Conservation (phyloP, 2,329 filamentous ascomycete species). For the Fusarium solani-melongenae region DNA sequence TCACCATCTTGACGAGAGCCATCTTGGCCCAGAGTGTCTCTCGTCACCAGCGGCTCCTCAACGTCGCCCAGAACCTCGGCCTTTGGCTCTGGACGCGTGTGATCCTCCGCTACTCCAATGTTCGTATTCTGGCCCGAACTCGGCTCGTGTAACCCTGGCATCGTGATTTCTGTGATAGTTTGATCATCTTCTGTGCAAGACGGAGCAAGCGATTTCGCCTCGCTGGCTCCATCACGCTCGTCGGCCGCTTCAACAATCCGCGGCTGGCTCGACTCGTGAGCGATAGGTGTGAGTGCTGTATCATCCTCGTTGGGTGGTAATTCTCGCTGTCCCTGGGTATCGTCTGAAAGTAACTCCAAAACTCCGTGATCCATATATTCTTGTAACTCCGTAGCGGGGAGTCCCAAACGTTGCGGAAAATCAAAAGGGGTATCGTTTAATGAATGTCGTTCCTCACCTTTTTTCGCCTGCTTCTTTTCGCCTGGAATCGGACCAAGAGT, state of each 20-base stretch:
- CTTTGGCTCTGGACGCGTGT: conserved; percentile 15
- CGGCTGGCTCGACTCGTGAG: conserved; percentile 23
- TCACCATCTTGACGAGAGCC: neutral
- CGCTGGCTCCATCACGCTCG: neutral
- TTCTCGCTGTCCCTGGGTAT: conserved; percentile 39
- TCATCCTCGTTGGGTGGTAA: conserved; percentile 32
- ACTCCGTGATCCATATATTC: conserved; percentile 41
- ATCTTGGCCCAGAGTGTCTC: neutral
- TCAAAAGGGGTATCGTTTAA: conserved; percentile 53
- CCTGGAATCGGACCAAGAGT: conserved; percentile 52
- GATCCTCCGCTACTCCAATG: conserved; percentile 12
- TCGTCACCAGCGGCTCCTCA: conserved; percentile 3
- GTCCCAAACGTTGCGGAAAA: conserved; percentile 47
- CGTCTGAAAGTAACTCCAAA: conserved; percentile 44
- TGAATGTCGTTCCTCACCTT: conserved; percentile 57
- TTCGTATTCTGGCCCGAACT: conserved; percentile 17
- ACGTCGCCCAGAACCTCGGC: conserved; percentile 17
- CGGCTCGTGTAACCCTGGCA: conserved; percentile 30
- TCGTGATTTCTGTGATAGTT: conserved; percentile 35
- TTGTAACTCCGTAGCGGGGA: conserved; percentile 41
- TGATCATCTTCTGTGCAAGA: conserved; percentile 15
- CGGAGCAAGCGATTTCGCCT: neutral
- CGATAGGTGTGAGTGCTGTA: conserved; percentile 37
- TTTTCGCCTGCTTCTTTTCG: conserved; percentile 51
- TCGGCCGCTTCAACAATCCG: conserved; percentile 19